Conservation (phyloP, 148 eudicot genomes). For the Rhododendron griersonianum region DNA sequence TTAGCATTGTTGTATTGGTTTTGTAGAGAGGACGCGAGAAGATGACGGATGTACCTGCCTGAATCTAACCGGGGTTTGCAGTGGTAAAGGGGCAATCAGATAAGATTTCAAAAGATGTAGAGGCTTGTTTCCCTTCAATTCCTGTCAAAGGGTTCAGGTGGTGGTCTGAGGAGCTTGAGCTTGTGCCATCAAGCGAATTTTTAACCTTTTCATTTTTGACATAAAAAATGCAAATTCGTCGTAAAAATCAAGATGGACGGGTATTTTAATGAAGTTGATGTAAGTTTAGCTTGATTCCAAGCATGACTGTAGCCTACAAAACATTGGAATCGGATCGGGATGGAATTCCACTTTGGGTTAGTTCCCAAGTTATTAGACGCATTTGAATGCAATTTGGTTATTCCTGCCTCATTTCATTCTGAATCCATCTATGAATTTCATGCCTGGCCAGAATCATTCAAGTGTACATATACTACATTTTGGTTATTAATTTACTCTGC, state of each 20-base stretch:
- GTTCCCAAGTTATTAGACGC: not conserved
- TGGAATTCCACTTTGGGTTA: not conserved
- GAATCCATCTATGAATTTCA: too few relatives aligned
- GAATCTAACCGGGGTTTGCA: not conserved
- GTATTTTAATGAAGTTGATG: too few relatives aligned
- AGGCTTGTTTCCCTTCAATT: slow-evolving; percentile 28
- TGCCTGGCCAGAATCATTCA: too few relatives aligned
- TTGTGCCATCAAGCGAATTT: not conserved
- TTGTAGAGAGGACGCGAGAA: not conserved
- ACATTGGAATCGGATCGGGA: not conserved
- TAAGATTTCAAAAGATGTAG: not conserved
- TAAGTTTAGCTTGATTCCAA: not conserved
- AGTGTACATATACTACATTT: too few relatives aligned
- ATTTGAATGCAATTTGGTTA: too few relatives aligned
- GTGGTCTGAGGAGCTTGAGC: slow-evolving; percentile 21
- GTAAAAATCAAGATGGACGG: not conserved
- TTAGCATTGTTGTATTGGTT: not conserved
- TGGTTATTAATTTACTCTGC: too few relatives aligned
- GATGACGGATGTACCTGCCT: not conserved
- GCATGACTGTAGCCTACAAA: not conserved
- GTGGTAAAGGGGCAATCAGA: slow-evolving; percentile 11
- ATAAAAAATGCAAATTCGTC: not conserved
- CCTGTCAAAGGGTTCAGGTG: slow-evolving; percentile 22
- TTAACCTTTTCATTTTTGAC: not conserved
- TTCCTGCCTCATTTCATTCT: too few relatives aligned